phyloP scores from a whole-genome alignment of 2,329 filamentous ascomycete genomes.

The Colletotrichum costaricense region DNA sequence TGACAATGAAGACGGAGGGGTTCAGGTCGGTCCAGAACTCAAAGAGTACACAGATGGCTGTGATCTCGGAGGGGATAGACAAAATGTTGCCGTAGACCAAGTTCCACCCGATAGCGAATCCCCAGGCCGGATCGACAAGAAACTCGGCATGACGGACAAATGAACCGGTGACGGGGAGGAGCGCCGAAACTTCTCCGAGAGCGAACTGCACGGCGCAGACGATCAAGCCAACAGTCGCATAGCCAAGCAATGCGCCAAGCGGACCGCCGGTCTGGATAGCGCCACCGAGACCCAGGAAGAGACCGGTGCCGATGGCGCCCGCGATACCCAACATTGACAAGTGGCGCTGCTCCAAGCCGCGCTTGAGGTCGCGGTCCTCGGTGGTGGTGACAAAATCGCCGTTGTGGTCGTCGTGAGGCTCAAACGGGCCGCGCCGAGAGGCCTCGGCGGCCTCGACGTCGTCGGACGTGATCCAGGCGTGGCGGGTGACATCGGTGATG shows the following conservation, averaged over 20 bases:
- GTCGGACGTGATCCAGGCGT: conserved; percentile 32
- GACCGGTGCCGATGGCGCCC: conserved; percentile 70
- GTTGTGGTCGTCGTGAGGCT: conserved; percentile 41
- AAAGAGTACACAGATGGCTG: conserved; percentile 39
- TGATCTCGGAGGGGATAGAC: conserved; percentile 49
- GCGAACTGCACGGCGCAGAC: conserved; percentile 69
- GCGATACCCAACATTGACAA: conserved; percentile 73
- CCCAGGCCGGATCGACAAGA: conserved; percentile 70
- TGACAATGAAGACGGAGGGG: conserved; percentile 38
- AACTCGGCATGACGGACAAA: conserved; percentile 71
- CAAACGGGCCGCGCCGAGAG: conserved; percentile 22
- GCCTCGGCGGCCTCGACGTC: conserved; percentile 23
- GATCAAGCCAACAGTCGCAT: conserved; percentile 66
- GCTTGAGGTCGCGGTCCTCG: conserved; percentile 62
- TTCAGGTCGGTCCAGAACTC: conserved; percentile 40
- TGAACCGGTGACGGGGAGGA: conserved; percentile 71
- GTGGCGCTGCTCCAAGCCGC: conserved; percentile 64
- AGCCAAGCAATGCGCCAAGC: conserved; percentile 60
- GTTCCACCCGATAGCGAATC: conserved; percentile 66
- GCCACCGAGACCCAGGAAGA: conserved; percentile 68
- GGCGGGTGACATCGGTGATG: conserved; percentile 31
- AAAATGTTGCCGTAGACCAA: conserved; percentile 65
- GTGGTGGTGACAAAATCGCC: conserved; percentile 58
- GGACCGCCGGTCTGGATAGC: conserved; percentile 64
- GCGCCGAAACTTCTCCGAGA: conserved; percentile 69